A percentile compares a stretch with the other conserved stretches of the same genome.
Conservation (phyloP, 164 flowering plant species). For the Umbellularia californica region DNA sequence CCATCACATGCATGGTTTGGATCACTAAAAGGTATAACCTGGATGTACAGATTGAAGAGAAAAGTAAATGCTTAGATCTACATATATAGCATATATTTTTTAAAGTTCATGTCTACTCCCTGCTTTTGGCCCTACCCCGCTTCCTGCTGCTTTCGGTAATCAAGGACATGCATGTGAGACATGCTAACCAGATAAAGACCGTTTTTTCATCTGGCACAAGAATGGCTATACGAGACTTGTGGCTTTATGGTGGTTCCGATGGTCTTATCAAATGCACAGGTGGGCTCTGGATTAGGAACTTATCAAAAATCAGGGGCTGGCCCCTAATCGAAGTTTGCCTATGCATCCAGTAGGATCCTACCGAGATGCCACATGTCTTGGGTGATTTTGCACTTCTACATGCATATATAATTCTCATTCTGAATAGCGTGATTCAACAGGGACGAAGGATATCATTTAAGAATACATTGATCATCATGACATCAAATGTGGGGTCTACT, state of each 20-base stretch:
- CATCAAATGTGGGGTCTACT: constrained; percentile 84
- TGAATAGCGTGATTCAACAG: constrained; percentile 25
- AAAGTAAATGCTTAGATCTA: background rate
- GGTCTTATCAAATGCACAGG: too few relatives aligned
- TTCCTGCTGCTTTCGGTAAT: background rate
- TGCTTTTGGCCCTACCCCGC: background rate
- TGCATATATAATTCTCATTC: background rate
- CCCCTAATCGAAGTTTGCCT: too few relatives aligned
- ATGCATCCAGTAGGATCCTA: too few relatives aligned
- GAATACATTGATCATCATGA: constrained; percentile 78
- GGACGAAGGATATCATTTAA: constrained; percentile 82
- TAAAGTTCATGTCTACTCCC: background rate
- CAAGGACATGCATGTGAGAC: too few relatives aligned
- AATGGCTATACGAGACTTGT: too few relatives aligned
- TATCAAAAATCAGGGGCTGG: too few relatives aligned
- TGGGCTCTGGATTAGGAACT: too few relatives aligned
- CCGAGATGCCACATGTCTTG: too few relatives aligned
- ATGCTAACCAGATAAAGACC: too few relatives aligned
- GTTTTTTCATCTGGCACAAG: too few relatives aligned
- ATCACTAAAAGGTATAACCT: background rate
- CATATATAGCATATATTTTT: background rate
- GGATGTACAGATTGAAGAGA: background rate
- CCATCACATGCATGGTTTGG: background rate
- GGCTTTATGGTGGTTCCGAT: too few relatives aligned
- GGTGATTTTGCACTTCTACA: too few relatives aligned